These are phyloP conservation scores for Gossypium schwendimanii DNA, from an alignment of 441 rosid species.

Conservation along the genomic window DNA sequence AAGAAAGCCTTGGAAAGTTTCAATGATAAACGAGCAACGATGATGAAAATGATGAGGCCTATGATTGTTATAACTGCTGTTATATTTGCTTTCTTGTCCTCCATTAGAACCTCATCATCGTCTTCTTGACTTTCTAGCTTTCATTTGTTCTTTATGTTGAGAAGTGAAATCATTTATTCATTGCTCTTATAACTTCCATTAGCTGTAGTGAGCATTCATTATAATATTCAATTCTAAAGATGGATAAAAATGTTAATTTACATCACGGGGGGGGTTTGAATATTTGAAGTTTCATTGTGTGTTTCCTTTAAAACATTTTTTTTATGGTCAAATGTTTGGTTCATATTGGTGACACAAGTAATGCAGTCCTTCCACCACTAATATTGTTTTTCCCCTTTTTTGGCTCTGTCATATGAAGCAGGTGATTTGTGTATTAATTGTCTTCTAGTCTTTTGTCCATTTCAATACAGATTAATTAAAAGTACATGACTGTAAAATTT, in stretches of 20 bases:
- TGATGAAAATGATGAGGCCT: constrained; percentile 33
- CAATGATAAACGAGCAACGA: constrained; percentile 37
- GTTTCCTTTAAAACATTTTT: not conserved
- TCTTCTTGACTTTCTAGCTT: not conserved
- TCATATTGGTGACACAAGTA: not conserved
- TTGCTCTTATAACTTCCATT: not conserved
- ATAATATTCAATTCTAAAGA: not conserved
- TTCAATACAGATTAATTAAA: not conserved
- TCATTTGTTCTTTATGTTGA: not conserved
- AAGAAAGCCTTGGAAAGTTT: constrained; percentile 53
- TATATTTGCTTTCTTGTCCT: constrained; percentile 56
- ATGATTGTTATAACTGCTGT: constrained; percentile 26
- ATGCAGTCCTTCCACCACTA: not conserved
- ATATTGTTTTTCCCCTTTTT: not conserved
- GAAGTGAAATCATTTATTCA: not conserved
- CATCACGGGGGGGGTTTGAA: not conserved
- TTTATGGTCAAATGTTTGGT: not conserved
- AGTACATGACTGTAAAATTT: not conserved
- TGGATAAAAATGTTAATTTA: not conserved
- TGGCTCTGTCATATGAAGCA: not conserved
- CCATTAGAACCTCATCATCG: constrained; percentile 38
- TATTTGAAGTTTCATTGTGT: not conserved
- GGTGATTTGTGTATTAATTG: no score
- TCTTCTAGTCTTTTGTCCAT: no score
- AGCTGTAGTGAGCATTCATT: not conserved